Conservation (phyloP, 2,329 filamentous ascomycete genomes). For the Aspergillus sp. region DNA sequence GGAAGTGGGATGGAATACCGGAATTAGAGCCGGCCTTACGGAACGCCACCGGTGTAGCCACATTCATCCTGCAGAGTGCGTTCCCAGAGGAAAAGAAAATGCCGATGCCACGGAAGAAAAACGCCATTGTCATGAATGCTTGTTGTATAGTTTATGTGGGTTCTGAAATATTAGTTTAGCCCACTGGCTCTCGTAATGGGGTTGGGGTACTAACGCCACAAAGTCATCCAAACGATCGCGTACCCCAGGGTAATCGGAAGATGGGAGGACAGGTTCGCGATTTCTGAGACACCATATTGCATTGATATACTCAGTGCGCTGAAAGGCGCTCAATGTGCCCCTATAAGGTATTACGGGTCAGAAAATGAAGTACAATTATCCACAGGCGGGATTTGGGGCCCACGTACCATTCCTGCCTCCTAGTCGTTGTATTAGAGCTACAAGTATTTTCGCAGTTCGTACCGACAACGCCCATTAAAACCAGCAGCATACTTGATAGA, state of each 20-base stretch:
- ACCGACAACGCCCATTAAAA: too few relatives aligned
- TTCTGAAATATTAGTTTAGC: slow-evolving; percentile 1
- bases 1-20: neutral
- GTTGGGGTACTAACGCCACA: slow-evolving; percentile 23
- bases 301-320: slow-evolving; percentile 26
- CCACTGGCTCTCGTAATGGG: neutral
- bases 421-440: neutral
- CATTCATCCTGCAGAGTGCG: slow-evolving; percentile 16
- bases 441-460: neutral
- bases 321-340: slow-evolving; percentile 15
- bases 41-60: slow-evolving; percentile 12
- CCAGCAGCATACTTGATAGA: too few relatives aligned
- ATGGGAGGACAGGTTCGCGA: slow-evolving; percentile 18
- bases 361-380: neutral
- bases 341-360: slow-evolving; percentile 7
- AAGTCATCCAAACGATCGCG: slow-evolving; percentile 28
- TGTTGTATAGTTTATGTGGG: slow-evolving; percentile 29
- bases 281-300: slow-evolving; percentile 24
- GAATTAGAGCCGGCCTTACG: slow-evolving; percentile 5
- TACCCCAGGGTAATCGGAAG: slow-evolving; percentile 23
- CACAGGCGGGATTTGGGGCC: neutral
- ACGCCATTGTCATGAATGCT: slow-evolving; percentile 20
- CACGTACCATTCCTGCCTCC: slow-evolving; percentile 1
- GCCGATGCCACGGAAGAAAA: slow-evolving; percentile 20
- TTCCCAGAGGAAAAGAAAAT: slow-evolving; percentile 16